These are phyloP conservation scores for Fusarium agapanthi DNA, from an alignment of 2,329 filamentous ascomycete genomes.

Conservation along the genomic window DNA sequence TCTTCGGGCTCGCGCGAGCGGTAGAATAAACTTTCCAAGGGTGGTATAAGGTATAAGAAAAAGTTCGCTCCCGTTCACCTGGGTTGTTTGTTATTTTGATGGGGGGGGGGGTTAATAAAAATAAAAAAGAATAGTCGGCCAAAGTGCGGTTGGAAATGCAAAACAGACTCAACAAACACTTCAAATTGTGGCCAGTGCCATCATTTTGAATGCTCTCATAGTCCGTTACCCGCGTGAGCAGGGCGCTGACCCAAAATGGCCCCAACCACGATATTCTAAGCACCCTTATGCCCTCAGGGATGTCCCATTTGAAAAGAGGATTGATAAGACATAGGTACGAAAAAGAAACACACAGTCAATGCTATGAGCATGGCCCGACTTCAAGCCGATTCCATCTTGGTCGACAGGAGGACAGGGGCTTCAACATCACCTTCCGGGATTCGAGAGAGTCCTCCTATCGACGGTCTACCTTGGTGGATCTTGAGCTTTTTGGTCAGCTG, in stretches of 20 bases:
- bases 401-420: slow-evolving; percentile 46
- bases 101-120: neutral
- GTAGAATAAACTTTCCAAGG: slow-evolving; percentile 40
- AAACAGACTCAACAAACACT: neutral
- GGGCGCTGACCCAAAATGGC: neutral
- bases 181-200: neutral
- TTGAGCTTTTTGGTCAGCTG: slow-evolving; percentile 88
- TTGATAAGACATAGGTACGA: slow-evolving; percentile 18
- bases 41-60: slow-evolving; percentile 39
- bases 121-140: neutral
- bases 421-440: slow-evolving; percentile 68
- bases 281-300: neutral
- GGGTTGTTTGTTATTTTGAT: neutral
- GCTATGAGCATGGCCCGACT: neutral
- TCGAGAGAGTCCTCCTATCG: slow-evolving; percentile 60
- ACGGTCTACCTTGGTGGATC: slow-evolving; percentile 58
- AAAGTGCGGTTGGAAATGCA: neutral
- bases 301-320: slow-evolving; percentile 13
- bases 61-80: slow-evolving; percentile 3
- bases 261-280: slow-evolving; percentile 5
- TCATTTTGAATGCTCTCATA: neutral
- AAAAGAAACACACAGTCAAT: slow-evolving; percentile 8
- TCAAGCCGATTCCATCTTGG: slow-evolving; percentile 46
- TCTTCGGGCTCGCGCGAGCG: slow-evolving; percentile 48
- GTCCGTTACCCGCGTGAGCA: slow-evolving; percentile 16